Conservation (phyloP, 169 alveolate species). For the Plasmodium adleri region DNA sequence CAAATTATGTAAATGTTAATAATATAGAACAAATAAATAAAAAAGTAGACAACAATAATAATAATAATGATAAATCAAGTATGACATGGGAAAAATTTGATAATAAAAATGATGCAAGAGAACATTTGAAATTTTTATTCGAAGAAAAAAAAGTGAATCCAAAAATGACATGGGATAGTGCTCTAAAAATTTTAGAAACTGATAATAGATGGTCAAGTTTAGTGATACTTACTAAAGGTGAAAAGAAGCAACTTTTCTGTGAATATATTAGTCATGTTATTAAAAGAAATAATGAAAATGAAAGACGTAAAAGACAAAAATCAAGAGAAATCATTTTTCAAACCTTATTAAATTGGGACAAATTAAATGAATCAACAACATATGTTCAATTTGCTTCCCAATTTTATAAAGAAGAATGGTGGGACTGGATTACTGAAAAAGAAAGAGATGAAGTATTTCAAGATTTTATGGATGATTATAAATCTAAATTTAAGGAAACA, state of each 20-base stretch:
- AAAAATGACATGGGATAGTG: constrained; percentile 84
- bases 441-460: constrained; percentile 87
- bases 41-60: background rate
- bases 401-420: constrained; percentile 87
- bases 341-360: constrained; percentile 81
- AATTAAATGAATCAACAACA: constrained; percentile 76
- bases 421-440: constrained; percentile 87
- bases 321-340: constrained; percentile 81
- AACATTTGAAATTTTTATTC: constrained; percentile 78
- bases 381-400: constrained; percentile 85
- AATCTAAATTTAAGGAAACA: constrained; percentile 76
- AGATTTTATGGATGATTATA: constrained; percentile 83
- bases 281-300: constrained; percentile 85
- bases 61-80: background rate
- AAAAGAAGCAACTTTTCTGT: constrained; percentile 86
- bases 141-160: constrained; percentile 83
- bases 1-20: background rate
- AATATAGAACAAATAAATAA: constrained; percentile 35
- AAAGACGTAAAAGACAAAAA: constrained; percentile 83
- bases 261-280: constrained; percentile 88
- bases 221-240: constrained; percentile 86
- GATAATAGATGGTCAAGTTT: constrained; percentile 83
- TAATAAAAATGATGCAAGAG: constrained; percentile 82
- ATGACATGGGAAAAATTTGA: constrained; percentile 70
- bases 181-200: constrained; percentile 78